These are phyloP conservation scores for Salix viminalis DNA, from an alignment of 345 rosid genomes.

Conservation along the genomic window DNA sequence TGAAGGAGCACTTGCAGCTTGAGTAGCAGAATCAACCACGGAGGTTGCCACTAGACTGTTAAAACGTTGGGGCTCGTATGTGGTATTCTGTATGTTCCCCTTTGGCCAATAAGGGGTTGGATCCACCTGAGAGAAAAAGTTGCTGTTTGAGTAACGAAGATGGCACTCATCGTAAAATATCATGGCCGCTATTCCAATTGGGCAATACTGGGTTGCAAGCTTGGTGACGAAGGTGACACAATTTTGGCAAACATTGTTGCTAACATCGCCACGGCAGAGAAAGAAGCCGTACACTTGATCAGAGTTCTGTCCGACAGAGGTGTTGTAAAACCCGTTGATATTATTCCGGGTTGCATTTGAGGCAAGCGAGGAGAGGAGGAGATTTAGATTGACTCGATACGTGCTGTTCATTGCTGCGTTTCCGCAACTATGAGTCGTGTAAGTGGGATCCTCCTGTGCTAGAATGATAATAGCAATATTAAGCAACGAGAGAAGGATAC, in stretches of 20 bases:
- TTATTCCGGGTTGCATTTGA: neutral
- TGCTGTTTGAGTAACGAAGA: slow-evolving; percentile 42
- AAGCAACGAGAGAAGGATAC: neutral
- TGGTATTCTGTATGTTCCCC: neutral
- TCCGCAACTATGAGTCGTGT: neutral
- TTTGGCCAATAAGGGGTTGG: fast-evolving
- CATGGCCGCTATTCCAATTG: slow-evolving; percentile 19
- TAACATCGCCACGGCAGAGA: slow-evolving; percentile 18
- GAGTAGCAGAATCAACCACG: neutral
- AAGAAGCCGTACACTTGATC: slow-evolving; percentile 11
- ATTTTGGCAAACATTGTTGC: slow-evolving; percentile 16
- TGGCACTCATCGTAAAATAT: slow-evolving; percentile 43
- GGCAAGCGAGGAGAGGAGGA: slow-evolving; percentile 10
- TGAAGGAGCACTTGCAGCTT: slow-evolving; percentile 16
- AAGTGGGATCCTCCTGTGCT: neutral
- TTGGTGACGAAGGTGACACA: slow-evolving; percentile 31
- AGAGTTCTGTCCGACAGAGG: neutral
- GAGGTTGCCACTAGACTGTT: neutral
- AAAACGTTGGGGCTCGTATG: slow-evolving; percentile 9
- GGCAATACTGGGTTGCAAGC: slow-evolving; percentile 15
- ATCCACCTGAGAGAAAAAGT: slow-evolving; percentile 21
- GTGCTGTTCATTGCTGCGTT: slow-evolving; percentile 3
- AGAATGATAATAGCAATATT: neutral
- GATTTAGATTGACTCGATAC: slow-evolving; percentile 3
- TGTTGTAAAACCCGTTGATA: slow-evolving; percentile 2